phyloP scores from a whole-genome alignment of 2,329 filamentous ascomycete species.

The Cordyceps cateniannulata region DNA sequence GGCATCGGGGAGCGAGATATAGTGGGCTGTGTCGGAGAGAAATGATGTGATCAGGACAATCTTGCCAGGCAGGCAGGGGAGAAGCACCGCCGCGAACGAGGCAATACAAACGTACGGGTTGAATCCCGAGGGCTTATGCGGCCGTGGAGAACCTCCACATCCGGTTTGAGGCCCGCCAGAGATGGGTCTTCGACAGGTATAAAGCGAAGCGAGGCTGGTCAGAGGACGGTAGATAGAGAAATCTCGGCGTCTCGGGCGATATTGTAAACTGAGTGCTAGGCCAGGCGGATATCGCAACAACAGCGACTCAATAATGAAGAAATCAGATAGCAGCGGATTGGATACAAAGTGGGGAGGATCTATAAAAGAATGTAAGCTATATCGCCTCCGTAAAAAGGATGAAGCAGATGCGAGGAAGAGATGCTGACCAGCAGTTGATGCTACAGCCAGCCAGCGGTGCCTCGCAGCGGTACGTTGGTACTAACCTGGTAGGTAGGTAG shows the following conservation, averaged over 20 bases:
- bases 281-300: neutral
- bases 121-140: neutral
- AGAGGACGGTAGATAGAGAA: neutral
- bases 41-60: slow-evolving; percentile 1
- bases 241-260: neutral
- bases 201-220: neutral
- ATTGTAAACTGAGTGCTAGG: neutral
- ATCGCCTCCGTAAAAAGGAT: neutral
- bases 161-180: slow-evolving; percentile 1
- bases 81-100: neutral
- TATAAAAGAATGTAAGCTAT: neutral
- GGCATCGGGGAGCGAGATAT: slow-evolving; percentile 15
- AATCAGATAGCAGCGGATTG: neutral
- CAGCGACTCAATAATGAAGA: neutral
- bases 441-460: neutral
- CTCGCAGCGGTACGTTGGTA: neutral
- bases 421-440: neutral
- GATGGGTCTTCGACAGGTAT: slow-evolving; percentile 4
- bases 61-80: neutral
- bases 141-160: slow-evolving; percentile 8
- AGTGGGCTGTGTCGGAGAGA: slow-evolving; percentile 3
- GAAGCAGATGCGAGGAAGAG: neutral
- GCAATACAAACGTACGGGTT: neutral
- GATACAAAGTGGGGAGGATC: neutral
- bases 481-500: neutral